phyloP scores from a whole-genome alignment of 148 eudicot species.

The Tetragonia tetragonoides region DNA sequence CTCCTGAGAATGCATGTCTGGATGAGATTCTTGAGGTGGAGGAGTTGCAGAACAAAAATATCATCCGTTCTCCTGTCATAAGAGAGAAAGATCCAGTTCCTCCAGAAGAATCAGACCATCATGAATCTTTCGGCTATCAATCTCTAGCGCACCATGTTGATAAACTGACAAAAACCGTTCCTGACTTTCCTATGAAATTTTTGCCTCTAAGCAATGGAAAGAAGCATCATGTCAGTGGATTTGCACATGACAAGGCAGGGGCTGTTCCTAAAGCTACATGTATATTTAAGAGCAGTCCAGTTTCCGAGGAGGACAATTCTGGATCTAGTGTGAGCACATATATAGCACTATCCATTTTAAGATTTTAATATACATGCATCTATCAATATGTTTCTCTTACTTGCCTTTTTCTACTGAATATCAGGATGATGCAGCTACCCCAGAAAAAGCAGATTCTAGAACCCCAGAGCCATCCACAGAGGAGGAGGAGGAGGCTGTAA shows the following conservation, averaged over 20 bases:
- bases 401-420: conserved; percentile 28
- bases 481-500: conserved; percentile 17
- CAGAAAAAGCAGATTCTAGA: conserved; percentile 29
- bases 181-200: conserved; percentile 33
- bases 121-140: conserved; percentile 32
- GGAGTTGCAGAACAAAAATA: conserved; percentile 18
- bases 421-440: conserved; percentile 46
- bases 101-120: conserved; percentile 26
- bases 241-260: conserved; percentile 22
- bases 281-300: conserved; percentile 33
- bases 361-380: not conserved
- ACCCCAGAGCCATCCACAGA: conserved; percentile 28
- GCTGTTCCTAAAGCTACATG: conserved; percentile 19
- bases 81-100: conserved; percentile 27
- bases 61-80: conserved; percentile 28
- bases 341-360: conserved; percentile 40
- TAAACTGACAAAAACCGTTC: conserved; percentile 33
- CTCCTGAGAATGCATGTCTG: conserved; percentile 19
- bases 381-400: not conserved
- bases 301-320: conserved; percentile 27
- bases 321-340: conserved; percentile 36
- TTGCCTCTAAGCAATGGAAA: conserved; percentile 28
- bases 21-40: conserved; percentile 30
- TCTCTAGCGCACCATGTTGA: conserved; percentile 30
- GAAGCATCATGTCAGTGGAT: conserved; percentile 31